phyloP scores from a whole-genome alignment of 257 asterid species.

The Solanum pinnatisectum region DNA sequence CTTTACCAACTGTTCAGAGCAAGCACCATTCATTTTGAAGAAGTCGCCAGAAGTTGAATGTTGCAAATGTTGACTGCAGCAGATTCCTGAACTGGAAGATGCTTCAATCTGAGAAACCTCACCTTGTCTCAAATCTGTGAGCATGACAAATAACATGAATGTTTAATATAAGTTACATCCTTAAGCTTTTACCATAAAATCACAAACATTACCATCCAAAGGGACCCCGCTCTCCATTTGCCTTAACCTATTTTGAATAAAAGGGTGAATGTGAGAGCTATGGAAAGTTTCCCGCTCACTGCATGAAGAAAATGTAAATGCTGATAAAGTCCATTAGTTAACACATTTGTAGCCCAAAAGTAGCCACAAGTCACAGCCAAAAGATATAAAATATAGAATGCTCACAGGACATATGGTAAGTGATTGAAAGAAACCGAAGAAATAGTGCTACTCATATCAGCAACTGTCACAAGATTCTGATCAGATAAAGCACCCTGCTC shows the following conservation, averaged over 20 bases:
- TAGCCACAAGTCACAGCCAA: not conserved
- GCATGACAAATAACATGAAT: constrained; percentile 19
- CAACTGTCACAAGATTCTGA: constrained; percentile 8
- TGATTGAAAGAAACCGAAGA: constrained; percentile 5
- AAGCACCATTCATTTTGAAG: constrained; percentile 21
- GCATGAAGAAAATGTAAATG: constrained; percentile 13
- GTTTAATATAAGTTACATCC: not conserved
- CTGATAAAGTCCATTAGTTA: not conserved
- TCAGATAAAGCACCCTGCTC: constrained; percentile 28
- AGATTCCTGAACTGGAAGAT: constrained; percentile 73
- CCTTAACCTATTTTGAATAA: constrained; percentile 39
- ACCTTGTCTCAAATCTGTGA: constrained; percentile 53
- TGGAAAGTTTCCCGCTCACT: constrained; percentile 38
- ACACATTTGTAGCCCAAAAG: constrained; percentile 1
- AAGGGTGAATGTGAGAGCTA: constrained; percentile 55
- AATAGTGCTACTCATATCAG: not conserved
- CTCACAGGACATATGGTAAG: constrained; percentile 38
- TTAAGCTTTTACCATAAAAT: constrained; percentile 36
- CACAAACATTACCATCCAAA: constrained; percentile 19
- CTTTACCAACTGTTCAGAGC: constrained; percentile 44
- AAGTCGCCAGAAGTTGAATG: constrained; percentile 28
- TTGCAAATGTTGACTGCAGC: constrained; percentile 43
- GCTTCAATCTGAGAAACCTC: constrained; percentile 60
- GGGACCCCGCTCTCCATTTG: constrained; percentile 29
- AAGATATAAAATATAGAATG: constrained; percentile 4